phyloP scores from a whole-genome alignment of 2,329 filamentous ascomycete genomes.

The Penicillium expansum region DNA sequence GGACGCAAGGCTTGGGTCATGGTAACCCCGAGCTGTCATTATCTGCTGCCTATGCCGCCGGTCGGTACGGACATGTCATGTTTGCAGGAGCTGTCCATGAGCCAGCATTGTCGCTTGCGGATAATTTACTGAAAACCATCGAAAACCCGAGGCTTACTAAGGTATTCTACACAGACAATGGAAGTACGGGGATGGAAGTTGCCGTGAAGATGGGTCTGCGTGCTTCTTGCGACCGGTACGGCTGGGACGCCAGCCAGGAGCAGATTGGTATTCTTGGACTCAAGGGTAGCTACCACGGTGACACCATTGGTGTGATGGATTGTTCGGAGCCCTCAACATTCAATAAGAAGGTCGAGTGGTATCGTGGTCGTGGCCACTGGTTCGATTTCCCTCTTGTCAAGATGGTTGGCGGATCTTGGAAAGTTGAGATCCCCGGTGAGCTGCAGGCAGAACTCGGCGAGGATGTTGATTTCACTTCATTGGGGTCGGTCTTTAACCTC shows the following conservation, averaged over 20 bases:
- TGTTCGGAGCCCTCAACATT: constrained; percentile 72
- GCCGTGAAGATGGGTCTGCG: constrained; percentile 81
- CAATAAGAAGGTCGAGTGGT: constrained; percentile 86
- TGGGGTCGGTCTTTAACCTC: constrained; percentile 62
- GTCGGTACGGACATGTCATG: constrained; percentile 85
- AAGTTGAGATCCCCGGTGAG: constrained; percentile 55
- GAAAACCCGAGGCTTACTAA: constrained; percentile 64
- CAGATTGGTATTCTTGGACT: constrained; percentile 68
- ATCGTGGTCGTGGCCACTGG: constrained; percentile 74
- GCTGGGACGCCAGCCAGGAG: constrained; percentile 58
- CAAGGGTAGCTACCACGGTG: constrained; percentile 79
- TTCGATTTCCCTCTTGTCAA: constrained; percentile 73
- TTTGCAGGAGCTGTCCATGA: constrained; percentile 78
- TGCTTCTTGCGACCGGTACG: constrained; percentile 64
- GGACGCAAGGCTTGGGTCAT: constrained; percentile 85
- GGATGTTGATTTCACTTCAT: constrained; percentile 45
- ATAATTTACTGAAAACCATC: constrained; percentile 59
- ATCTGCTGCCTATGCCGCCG: constrained; percentile 75
- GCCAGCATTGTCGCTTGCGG: constrained; percentile 68
- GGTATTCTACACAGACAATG: constrained; percentile 81
- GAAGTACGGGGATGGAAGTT: constrained; percentile 80
- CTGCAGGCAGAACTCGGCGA: constrained; percentile 50
- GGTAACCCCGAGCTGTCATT: constrained; percentile 69
- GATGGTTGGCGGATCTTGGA: constrained; percentile 65
- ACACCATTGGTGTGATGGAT: constrained; percentile 87